These are phyloP conservation scores for Trypanosoma vivax DNA, from an alignment of 208 protist species.

Conservation along the genomic window DNA sequence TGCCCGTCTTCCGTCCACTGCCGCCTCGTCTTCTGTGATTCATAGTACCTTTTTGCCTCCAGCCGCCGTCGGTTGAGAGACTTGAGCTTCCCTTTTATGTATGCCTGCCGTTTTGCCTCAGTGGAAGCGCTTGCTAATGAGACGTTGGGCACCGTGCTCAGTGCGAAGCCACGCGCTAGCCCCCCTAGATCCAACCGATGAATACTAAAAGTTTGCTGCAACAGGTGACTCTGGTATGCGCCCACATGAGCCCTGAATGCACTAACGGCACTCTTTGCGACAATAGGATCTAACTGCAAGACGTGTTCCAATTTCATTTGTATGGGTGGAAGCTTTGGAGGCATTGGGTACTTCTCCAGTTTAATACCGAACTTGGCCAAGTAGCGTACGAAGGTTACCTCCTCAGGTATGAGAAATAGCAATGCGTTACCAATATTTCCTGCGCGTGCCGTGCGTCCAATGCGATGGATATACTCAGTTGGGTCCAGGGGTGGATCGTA, in stretches of 20 bases:
- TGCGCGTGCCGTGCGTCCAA: constrained; percentile 94
- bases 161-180: constrained; percentile 88
- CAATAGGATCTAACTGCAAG: constrained; percentile 77
- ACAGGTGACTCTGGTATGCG: constrained; percentile 91
- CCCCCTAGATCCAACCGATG: constrained; percentile 87
- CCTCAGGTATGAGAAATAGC: constrained; percentile 90
- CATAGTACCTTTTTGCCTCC: constrained; percentile 69
- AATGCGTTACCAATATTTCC: constrained; percentile 89
- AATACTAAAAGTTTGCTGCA: constrained; percentile 92
- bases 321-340: constrained; percentile 59
- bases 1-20: constrained; percentile 72
- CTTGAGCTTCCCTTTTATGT: constrained; percentile 88
- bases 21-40: constrained; percentile 66
- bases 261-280: constrained; percentile 85
- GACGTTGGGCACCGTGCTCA: constrained; percentile 81
- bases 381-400: constrained; percentile 86
- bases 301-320: constrained; percentile 87
- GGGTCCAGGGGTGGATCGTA: constrained; percentile 95
- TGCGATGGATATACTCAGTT: constrained; percentile 95
- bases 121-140: constrained; percentile 63
- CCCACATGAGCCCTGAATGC: constrained; percentile 90
- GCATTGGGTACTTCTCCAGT: constrained; percentile 70
- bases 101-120: constrained; percentile 66
- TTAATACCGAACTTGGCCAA: constrained; percentile 75
- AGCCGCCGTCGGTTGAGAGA: constrained; percentile 61